Conservation (phyloP, 148 eudicot genomes). For the Spergularia bocconei region DNA sequence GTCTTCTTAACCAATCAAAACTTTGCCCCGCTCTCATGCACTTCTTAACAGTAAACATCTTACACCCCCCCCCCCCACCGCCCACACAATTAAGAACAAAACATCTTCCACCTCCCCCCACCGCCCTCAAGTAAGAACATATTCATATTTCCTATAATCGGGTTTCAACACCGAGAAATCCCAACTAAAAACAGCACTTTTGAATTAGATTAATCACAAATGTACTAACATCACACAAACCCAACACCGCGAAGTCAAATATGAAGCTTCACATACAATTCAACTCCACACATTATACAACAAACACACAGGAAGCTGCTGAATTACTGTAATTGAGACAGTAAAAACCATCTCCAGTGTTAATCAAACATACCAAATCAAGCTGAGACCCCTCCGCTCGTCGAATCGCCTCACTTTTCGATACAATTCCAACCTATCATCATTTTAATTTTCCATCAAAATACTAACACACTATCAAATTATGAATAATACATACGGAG, state of each 20-base stretch:
- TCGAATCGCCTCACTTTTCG: constrained; percentile 62
- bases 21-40: background rate
- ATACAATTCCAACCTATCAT: constrained; percentile 67
- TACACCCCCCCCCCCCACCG: too few species aligned
- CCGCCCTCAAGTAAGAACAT: background rate
- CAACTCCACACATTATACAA: background rate
- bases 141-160: background rate
- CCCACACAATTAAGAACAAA: too few species aligned
- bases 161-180: background rate
- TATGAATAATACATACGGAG: background rate
- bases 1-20: background rate
- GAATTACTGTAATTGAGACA: background rate
- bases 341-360: background rate
- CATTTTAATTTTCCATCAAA: background rate
- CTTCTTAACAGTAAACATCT: too few species aligned
- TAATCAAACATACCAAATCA: constrained; percentile 57
- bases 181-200: background rate
- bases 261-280: background rate
- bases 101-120: too few species aligned
- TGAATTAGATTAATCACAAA: background rate
- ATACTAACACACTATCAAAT: background rate
- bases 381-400: constrained; percentile 74
- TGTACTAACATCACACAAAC: background rate
- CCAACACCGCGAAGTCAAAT: background rate
- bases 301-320: background rate